Evolutionary conservation across 2,329 filamentous ascomycete species (phyloP).

Genomic region (Penicillium brevicompactum): DNA sequence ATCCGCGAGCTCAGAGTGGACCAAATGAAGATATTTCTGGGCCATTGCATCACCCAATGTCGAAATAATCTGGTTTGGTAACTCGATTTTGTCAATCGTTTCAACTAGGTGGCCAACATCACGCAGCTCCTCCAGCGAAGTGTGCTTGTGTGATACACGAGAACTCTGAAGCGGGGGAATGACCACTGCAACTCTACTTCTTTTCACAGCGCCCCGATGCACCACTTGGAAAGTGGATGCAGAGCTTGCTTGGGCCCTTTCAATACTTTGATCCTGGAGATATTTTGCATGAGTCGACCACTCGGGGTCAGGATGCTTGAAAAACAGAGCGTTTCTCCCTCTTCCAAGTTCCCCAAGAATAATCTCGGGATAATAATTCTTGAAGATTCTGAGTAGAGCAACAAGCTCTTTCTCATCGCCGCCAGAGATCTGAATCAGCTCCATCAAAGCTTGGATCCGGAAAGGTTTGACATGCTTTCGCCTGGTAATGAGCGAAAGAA

Average conservation of each 20-base stretch:
- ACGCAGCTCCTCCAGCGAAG: conserved; percentile 74
- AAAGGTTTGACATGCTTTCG: conserved; percentile 83
- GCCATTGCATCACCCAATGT: conserved; percentile 74
- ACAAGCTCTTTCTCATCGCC: conserved; percentile 74
- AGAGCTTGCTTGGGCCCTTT: conserved; percentile 43
- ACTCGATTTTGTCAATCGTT: conserved; percentile 74
- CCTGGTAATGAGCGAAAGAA: conserved; percentile 76
- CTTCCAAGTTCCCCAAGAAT: conserved; percentile 70
- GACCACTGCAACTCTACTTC: conserved; percentile 53
- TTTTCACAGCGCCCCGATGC: conserved; percentile 53
- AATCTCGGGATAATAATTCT: conserved; percentile 88
- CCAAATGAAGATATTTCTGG: conserved; percentile 72
- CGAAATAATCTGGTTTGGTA: conserved; percentile 80
- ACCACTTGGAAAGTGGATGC: conserved; percentile 66
- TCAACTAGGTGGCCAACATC: conserved; percentile 69
- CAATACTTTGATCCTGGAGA: conserved; percentile 63
- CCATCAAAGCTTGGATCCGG: conserved; percentile 72
- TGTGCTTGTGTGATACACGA: conserved; percentile 63
- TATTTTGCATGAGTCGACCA: conserved; percentile 71
- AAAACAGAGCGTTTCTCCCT: conserved; percentile 37
- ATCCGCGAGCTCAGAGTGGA: conserved; percentile 58
- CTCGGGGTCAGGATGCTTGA: conserved; percentile 70
- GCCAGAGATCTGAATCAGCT: conserved; percentile 49
- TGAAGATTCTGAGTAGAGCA: conserved; percentile 78
- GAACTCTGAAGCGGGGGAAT: conserved; percentile 74